phyloP scores from a whole-genome alignment of 2,329 filamentous ascomycete species.

The Ophiobolus disseminans region DNA sequence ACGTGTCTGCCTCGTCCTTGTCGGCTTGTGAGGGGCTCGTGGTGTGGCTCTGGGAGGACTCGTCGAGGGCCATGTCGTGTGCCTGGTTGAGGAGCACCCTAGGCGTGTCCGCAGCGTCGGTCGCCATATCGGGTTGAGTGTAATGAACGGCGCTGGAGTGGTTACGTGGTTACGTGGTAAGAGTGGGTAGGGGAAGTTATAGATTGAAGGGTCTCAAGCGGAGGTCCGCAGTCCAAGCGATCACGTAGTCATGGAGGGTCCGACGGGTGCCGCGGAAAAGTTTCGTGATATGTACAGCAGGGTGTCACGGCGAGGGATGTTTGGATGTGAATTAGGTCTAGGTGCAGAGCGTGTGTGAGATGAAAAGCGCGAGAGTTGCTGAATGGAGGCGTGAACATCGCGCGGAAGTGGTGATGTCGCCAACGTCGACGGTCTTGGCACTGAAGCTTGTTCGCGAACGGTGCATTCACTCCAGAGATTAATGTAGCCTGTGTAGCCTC shows the following conservation, averaged over 20 bases:
- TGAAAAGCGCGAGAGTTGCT: background rate
- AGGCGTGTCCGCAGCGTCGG: conserved; percentile 20
- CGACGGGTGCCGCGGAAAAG: background rate
- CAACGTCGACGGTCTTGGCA: conserved; percentile 9
- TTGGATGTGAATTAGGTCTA: background rate
- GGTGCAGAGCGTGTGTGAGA: background rate
- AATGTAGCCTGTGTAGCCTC: background rate
- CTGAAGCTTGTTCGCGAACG: background rate
- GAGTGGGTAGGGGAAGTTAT: conserved; percentile 2
- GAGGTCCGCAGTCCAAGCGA: conserved; percentile 3
- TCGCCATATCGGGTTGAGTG: conserved; percentile 27
- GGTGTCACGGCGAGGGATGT: background rate
- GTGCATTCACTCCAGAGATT: too few relatives aligned
- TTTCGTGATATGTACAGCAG: background rate
- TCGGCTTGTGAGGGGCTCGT: conserved; percentile 46
- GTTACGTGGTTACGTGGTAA: conserved; percentile 2
- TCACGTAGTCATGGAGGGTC: conserved; percentile 13
- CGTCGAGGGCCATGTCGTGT: conserved; percentile 12
- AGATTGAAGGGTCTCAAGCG: conserved; percentile 3
- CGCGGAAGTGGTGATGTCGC: conserved; percentile 14
- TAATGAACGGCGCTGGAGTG: conserved; percentile 2
- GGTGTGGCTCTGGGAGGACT: conserved; percentile 36
- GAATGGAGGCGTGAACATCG: conserved; percentile 3
- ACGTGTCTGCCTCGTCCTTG: conserved; percentile 75
- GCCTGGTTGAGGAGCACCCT: conserved; percentile 20